These are phyloP conservation scores for Chrysoporthe austroafricana DNA, from an alignment of 2,329 filamentous ascomycete species.

Conservation along the genomic window DNA sequence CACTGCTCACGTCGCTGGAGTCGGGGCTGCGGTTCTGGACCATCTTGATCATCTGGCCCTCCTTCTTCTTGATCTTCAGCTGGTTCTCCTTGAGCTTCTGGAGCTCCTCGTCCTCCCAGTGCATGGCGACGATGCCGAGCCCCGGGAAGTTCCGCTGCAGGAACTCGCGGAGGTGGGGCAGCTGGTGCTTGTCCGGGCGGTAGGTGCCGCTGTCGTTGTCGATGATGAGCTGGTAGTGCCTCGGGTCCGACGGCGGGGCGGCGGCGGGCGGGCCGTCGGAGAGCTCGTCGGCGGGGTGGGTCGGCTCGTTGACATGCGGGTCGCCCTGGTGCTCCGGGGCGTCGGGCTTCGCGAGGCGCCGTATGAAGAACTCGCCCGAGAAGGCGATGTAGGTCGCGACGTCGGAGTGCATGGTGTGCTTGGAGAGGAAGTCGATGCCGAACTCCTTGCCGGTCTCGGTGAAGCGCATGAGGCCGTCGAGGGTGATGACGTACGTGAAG, in stretches of 20 bases:
- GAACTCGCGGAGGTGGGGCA: constrained; percentile 73
- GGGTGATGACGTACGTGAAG: constrained; percentile 89
- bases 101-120: constrained; percentile 79
- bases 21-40: constrained; percentile 61
- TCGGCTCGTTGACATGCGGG: constrained; percentile 47
- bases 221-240: constrained; percentile 82
- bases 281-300: constrained; percentile 56
- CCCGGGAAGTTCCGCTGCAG: constrained; percentile 76
- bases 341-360: constrained; percentile 61
- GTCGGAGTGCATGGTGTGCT: constrained; percentile 96
- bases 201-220: constrained; percentile 97
- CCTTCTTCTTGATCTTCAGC: constrained; percentile 71
- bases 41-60: constrained; percentile 55
- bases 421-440: constrained; percentile 88
- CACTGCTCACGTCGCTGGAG: constrained; percentile 54
- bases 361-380: constrained; percentile 90
- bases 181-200: constrained; percentile 76
- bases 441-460: constrained; percentile 97
- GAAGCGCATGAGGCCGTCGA: constrained; percentile 86
- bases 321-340: constrained; percentile 42
- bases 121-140: constrained; percentile 72
- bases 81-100: constrained; percentile 77
- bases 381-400: constrained; percentile 90
- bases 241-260: constrained; percentile 50
- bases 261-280: constrained; percentile 50